Evolutionary conservation across 1,284 basidiomycete genomes (phyloP).

Genomic region (Schizophyllum commune): DNA sequence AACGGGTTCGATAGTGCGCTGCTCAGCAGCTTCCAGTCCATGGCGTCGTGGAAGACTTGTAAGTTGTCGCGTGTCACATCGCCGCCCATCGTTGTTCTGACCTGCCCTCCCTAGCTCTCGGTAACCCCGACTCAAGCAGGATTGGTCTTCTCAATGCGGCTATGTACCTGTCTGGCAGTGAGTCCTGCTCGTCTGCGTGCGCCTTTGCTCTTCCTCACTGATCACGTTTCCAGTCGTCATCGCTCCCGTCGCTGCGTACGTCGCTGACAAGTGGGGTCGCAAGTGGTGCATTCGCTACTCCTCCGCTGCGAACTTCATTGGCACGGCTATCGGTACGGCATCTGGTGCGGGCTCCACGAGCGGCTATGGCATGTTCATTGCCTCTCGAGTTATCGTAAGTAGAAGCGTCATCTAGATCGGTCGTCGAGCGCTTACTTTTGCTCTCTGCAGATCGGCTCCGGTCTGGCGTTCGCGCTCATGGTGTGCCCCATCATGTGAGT

Average conservation of each 20-base stretch:
- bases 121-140: conserved; percentile 1
- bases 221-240: conserved; percentile 1
- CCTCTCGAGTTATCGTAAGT: conserved; percentile 7
- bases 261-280: conserved; percentile 7
- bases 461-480: conserved; percentile 6
- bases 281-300: conserved; percentile 9
- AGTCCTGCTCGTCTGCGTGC: neutral
- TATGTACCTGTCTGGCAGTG: conserved; percentile 5
- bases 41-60: conserved; percentile 5
- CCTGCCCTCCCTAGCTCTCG: neutral
- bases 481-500: conserved; percentile 7
- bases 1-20: conserved; percentile 7
- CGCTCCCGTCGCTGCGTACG: conserved; percentile 4
- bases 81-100: too few relatives aligned
- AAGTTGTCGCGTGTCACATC: neutral
- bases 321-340: conserved; percentile 7
- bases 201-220: neutral
- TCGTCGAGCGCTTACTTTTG: too few relatives aligned
- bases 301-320: conserved; percentile 4
- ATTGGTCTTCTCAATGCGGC: conserved; percentile 8
- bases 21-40: conserved; percentile 5
- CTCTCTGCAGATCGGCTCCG: conserved; percentile 5
- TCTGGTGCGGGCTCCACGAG: conserved; percentile 3
- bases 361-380: conserved; percentile 8
- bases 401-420: neutral